Evolutionary conservation across 1,284 basidiomycete species (phyloP).

Genomic region (Cryptococcus maquisensis): DNA sequence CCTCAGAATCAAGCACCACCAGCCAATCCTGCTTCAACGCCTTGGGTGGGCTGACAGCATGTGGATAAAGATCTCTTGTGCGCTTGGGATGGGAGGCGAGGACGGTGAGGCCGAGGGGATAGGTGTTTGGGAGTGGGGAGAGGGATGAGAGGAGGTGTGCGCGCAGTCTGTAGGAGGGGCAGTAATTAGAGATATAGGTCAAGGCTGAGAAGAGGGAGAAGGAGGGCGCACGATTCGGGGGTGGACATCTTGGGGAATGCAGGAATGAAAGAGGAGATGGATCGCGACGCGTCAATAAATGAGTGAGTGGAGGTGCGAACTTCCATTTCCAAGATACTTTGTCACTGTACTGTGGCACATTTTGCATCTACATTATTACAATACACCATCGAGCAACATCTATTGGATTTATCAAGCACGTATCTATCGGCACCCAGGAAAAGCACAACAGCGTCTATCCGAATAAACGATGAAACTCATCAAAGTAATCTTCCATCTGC

Average conservation of each 20-base stretch:
- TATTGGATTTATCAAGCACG: too few species aligned
- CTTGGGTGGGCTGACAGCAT: slow-evolving; percentile 55
- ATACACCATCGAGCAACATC: too few species aligned
- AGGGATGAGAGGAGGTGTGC: slow-evolving; percentile 63
- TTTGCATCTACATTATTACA: not conserved
- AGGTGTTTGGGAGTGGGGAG: slow-evolving; percentile 48
- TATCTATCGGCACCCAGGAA: too few species aligned
- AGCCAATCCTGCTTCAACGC: slow-evolving; percentile 54
- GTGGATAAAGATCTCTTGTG: slow-evolving; percentile 64
- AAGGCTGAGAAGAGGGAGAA: not conserved
- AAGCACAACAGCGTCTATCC: not conserved
- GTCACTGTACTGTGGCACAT: not conserved
- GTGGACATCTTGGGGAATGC: slow-evolving; percentile 2
- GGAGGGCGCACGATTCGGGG: not conserved
- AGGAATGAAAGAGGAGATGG: slow-evolving; percentile 7
- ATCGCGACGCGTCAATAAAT: not conserved
- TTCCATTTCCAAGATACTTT: not conserved
- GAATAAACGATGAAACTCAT: not conserved
- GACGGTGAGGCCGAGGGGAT: slow-evolving; percentile 68
- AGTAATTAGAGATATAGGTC: not conserved
- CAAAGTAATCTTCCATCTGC: slow-evolving; percentile 5
- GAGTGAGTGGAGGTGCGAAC: not conserved
- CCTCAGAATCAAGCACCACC: slow-evolving; percentile 65
- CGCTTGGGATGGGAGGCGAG: slow-evolving; percentile 67
- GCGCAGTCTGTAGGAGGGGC: slow-evolving; percentile 51